Conservation (phyloP, 352 stramenopile genomes). For the Aphanomyces cochlioides region DNA sequence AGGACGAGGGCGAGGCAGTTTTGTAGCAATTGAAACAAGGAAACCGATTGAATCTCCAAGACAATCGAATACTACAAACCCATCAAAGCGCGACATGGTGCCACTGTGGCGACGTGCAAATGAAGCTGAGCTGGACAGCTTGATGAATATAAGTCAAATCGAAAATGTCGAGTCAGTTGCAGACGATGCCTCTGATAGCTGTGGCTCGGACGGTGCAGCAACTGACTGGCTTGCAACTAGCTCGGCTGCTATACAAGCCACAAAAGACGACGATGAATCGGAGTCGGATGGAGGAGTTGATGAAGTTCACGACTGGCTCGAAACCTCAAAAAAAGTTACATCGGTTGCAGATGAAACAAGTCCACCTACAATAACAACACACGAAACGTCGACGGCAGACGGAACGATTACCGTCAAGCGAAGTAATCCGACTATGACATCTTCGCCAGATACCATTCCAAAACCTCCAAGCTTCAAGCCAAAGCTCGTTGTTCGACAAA, state of each 20-base stretch:
- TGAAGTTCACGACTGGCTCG: slow-evolving; percentile 12
- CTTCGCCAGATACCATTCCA: neutral
- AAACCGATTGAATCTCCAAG: too few species aligned
- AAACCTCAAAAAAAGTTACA: neutral
- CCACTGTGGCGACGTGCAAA: too few species aligned
- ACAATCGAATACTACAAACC: too few species aligned
- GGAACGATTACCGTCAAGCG: neutral
- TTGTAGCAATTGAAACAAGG: too few species aligned
- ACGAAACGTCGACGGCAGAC: neutral
- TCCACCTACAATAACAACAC: neutral
- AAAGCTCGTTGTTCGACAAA: slow-evolving; percentile 8
- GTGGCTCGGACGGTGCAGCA: slow-evolving; percentile 6
- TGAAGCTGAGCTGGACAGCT: too few species aligned
- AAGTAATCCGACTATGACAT: neutral
- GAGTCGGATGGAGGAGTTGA: neutral
- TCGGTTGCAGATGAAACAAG: neutral
- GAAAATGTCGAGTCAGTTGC: neutral
- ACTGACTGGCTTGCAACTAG: slow-evolving; percentile 4
- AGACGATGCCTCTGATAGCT: neutral
- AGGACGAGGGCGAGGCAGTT: too few species aligned
- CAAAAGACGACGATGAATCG: neutral
- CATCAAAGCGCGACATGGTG: too few species aligned
- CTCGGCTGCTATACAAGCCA: neutral
- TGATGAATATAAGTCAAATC: neutral
- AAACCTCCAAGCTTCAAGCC: too few species aligned